Evolutionary conservation across 2,329 filamentous ascomycete genomes (phyloP), one percentile per base, ranked within the genome.

Genomic region (Periconia sp.): DNA sequence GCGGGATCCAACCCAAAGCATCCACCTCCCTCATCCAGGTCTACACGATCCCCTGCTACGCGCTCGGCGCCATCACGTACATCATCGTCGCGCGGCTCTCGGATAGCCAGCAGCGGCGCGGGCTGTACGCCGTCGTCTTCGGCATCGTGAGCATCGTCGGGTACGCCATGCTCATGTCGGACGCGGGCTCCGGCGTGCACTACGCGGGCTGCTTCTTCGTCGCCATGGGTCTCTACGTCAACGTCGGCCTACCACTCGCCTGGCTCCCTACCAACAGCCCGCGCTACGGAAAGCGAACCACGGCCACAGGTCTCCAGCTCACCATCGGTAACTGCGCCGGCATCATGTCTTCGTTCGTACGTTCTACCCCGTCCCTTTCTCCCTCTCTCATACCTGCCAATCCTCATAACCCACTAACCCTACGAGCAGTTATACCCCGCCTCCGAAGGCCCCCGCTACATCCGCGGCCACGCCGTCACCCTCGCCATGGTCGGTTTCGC

Each of bases 171-270:
- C 67, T 92, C 53, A 79, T 92, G 42, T 82, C 85, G 1, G 76
- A 86, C 45, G 76, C 80, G 2, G 72, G 82, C 1, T 77, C 82
- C 0, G 85, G 83, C 0, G 88, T 85, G 7, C 87, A 88, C 60
- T 92, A 91, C 64, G 88, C 90, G 59, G 89, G 85, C 1, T 91
- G 88, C 56, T 88, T 92, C 69, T 75, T 93, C n/a, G 83, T 92
- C 0, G 89, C 89, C 0, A 80, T 85, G 55, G 90, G 89, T 0
- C 69, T 93, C 2, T 93, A 92, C 60, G 79, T 84, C 14, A 74
- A 75, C 8, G 81, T 84, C 13, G 82, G 82, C 1, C 64, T 85
- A 18, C 81, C 81, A 5, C 71, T 85, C 9, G 81, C 82, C 2
- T 85, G 82, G 83, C 57, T 87, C 40, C 82, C 87, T 0, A 85